Evolutionary conservation across 306 rosid species (phyloP), one percentile per base, ranked within the genome.

Genomic region (Prunus mume): DNA sequence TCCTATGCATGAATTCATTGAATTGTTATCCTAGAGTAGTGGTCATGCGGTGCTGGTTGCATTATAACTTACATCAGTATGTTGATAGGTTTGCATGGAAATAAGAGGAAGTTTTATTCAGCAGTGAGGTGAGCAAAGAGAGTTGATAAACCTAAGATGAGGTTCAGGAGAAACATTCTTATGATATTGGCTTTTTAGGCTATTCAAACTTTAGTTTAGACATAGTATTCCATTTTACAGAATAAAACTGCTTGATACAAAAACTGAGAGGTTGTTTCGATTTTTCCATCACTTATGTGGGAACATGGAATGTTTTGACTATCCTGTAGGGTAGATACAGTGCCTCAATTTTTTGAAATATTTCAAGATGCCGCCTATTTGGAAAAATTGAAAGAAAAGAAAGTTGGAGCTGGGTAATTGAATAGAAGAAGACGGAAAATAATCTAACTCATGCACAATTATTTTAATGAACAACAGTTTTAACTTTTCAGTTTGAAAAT

Each of bases 401-500:
- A 24, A 25, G 38, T 25, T 24, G 43, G 43, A 7, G 9, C 43
- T 51, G 19, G 57, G 17, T 47, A 14, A 69, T 24, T 27, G 32
- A 46, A 69, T 9, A 2, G 41, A 25, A 25, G 47, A 9, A 51
- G 27, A 70, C 19, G 17, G 43, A 43, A 2, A 62, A 20, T 22
- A 25, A 41, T 34, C 11, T 12, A 25, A 25, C 27, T 71, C 14
- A 10, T 52, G 38, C 25, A 25, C 4, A 12, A 67, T 28, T 62
- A 30, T 62, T 10, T 30, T 27, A 34, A 68, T n/a, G 46, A 75
- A 74, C 10, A 68, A 19, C 27, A 17, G 30, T 27, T 73, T 45
- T 60, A 50, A 52, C 61, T 25, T 51, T 6, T 22, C 17, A 32
- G 68, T 71, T 83, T 83, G 38, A 72, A 58, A 20, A 65, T 49